These are phyloP conservation scores for Dryadomyces sulphureus DNA, from an alignment of 2,329 filamentous ascomycete genomes.

Conservation along the genomic window DNA sequence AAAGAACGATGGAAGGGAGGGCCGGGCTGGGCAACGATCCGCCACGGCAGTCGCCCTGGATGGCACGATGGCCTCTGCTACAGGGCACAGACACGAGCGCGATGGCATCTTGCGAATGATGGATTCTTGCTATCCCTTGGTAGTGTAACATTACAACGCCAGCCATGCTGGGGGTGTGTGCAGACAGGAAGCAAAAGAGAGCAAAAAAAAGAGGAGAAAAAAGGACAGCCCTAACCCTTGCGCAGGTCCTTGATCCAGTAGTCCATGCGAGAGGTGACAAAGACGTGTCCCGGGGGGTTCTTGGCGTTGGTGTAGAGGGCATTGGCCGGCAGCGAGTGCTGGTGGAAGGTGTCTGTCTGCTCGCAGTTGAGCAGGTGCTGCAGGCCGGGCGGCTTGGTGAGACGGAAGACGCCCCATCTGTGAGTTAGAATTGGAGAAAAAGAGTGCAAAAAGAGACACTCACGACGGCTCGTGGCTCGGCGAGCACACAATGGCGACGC, in stretches of 20 bases:
- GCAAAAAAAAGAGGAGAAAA: neutral
- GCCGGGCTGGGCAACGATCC: no score
- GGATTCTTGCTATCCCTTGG: no score
- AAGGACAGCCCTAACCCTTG: neutral
- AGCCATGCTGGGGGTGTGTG: no score
- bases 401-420: constrained; percentile 74
- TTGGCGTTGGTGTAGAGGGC: constrained; percentile 67
- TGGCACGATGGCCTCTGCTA: no score
- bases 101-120: no score
- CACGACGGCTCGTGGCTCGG: constrained; percentile 65
- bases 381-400: constrained; percentile 86
- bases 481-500: constrained; percentile 91
- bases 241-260: constrained; percentile 42
- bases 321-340: constrained; percentile 33
- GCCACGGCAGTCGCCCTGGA: no score
- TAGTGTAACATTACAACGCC: no score
- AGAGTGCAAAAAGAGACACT: constrained; percentile 18
- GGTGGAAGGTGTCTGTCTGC: constrained; percentile 72
- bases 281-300: constrained; percentile 52
- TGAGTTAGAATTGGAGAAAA: neutral
- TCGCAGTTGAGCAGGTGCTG: constrained; percentile 70
- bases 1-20: no score
- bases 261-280: constrained; percentile 51
- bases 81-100: no score
- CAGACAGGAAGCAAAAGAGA: neutral